Conservation (phyloP, 352 stramenopile species). For the Pilasporangium apinafurcum region DNA sequence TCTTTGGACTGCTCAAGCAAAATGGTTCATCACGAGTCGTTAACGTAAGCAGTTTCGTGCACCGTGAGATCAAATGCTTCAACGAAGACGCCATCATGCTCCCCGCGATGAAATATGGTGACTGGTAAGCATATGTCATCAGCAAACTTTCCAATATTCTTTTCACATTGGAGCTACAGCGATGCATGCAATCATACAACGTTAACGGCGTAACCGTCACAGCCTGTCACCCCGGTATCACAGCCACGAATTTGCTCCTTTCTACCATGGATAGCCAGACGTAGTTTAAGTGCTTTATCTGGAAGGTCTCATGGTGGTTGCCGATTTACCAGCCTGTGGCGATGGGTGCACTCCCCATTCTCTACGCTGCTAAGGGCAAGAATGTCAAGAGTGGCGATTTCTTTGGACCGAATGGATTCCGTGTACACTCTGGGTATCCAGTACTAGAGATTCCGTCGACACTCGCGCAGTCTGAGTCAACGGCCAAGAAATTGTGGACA, state of each 20-base stretch:
- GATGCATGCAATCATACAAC: slow-evolving; percentile 42
- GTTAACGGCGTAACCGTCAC: slow-evolving; percentile 47
- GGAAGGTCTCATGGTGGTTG: slow-evolving; percentile 42
- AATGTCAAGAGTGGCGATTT: slow-evolving; percentile 37
- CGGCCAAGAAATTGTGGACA: slow-evolving; percentile 21
- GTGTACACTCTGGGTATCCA: slow-evolving; percentile 57
- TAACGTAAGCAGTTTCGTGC: slow-evolving; percentile 52
- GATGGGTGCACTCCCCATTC: slow-evolving; percentile 47
- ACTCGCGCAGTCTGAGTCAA: slow-evolving; percentile 25
- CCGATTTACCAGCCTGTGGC: slow-evolving; percentile 49
- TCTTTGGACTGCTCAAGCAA: slow-evolving; percentile 75
- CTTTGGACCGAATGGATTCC: slow-evolving; percentile 44
- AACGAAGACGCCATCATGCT: slow-evolving; percentile 2
- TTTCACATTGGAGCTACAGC: slow-evolving; percentile 90
- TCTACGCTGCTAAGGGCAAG: slow-evolving; percentile 42
- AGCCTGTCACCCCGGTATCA: slow-evolving; percentile 85
- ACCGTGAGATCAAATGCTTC: slow-evolving; percentile 23
- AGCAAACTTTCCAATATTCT: slow-evolving; percentile 95
- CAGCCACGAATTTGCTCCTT: slow-evolving; percentile 49
- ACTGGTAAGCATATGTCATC: slow-evolving; percentile 75
- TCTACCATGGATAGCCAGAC: slow-evolving; percentile 56
- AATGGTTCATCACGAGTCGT: slow-evolving; percentile 34
- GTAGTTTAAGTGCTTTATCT: slow-evolving; percentile 30
- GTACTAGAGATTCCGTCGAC: slow-evolving; percentile 36
- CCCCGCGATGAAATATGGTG: slow-evolving; percentile 29